Evolutionary conservation across 768 basidiomycete species (phyloP), one percentile per base, ranked within the genome.

Genomic region (Coprinopsis sp.): DNA sequence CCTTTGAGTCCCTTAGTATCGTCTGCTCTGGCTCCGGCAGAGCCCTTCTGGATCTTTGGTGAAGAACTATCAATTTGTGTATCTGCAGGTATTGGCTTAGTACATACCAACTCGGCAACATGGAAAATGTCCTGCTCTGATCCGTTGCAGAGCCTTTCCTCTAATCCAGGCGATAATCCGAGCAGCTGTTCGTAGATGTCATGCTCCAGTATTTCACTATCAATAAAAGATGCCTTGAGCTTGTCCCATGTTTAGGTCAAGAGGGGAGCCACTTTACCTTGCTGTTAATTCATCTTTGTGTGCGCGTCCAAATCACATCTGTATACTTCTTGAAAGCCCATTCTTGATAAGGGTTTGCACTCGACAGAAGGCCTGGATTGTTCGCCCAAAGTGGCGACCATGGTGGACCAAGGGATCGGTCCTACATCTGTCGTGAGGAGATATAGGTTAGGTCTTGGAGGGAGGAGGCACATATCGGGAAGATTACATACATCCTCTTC

Each of bases 321-420:
- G 44, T 33, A 45, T 45, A 6, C 33, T 33, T 18, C 31, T 13
- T n/a, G 46, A 12, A 11, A 59, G 31, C 14, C 56, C 50, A 21
- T 55, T 53, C 11, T 46, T 53, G 23, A 62, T 7, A 2, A 60
- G 38, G 6, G 45, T 33, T 13, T 56, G 55, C 5, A 62, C 31
- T 30, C 44, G 51, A 37, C 59, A 62, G 8, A 60, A 52, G 0
- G 54, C 48, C 36, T 59, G 53, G 2, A 58, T 36, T 1, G 51
- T 51, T 30, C 47, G 12, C 2, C 59, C 49, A 21, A 62, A 62
- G 28, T 62, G 59, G 2, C 36, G 40, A 3, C 59, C 52, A 34
- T 57, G 49, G 23, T 58, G 55, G 12, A 53, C 48, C 19, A 60
- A 31, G 7, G 53, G 57, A 49, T 55, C 57, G 3, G 51, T 49